A percentile compares a stretch with the other conserved stretches of the same genome.
Conservation (phyloP, 2,329 filamentous ascomycete species). For the Fusarium succisae region DNA sequence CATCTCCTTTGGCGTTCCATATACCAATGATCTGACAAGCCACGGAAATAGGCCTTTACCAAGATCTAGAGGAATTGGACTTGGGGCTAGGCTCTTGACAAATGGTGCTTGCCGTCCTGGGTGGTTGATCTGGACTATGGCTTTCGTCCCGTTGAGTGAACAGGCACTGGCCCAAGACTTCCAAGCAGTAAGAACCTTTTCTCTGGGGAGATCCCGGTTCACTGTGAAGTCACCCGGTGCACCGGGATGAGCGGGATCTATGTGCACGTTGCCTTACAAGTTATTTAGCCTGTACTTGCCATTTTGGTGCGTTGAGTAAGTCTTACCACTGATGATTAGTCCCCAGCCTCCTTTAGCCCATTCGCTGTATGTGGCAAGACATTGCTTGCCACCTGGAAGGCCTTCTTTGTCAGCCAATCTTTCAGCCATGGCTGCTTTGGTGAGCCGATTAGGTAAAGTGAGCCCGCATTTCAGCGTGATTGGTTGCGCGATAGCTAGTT, state of each 20-base stretch:
- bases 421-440: not conserved
- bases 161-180: not conserved
- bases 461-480: not conserved
- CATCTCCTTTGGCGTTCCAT: not conserved
- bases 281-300: not conserved
- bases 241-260: not conserved
- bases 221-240: not conserved
- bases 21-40: not conserved
- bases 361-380: not conserved
- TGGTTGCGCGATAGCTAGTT: not conserved
- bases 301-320: rapidly evolving
- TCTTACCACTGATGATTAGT: not conserved
- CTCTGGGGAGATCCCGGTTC: not conserved
- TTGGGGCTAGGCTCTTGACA: not conserved
- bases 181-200: not conserved
- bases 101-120: not conserved
- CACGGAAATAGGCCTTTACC: not conserved
- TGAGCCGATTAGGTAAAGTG: not conserved
- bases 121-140: not conserved
- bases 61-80: not conserved
- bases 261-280: not conserved
- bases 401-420: not conserved
- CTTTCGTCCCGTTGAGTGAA: not conserved
- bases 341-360: not conserved
- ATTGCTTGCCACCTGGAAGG: not conserved